Evolutionary conservation across 768 basidiomycete species (phyloP), one percentile per base, ranked within the genome.

Genomic region (Sarcodon sp.): DNA sequence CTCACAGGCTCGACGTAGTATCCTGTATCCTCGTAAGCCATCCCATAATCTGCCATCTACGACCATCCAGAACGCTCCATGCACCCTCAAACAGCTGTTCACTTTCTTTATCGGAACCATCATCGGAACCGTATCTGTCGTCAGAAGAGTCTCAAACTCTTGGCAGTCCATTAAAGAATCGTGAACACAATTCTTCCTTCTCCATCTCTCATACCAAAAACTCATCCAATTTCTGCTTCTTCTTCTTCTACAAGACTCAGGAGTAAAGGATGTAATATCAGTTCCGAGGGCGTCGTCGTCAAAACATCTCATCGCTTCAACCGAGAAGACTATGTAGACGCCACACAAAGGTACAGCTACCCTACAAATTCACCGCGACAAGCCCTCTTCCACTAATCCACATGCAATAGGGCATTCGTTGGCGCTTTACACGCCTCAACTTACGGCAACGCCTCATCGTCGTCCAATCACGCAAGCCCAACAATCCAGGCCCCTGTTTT

Each of bases 281-380:
- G 80, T 0, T 61, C 68, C n/a, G 64, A 66, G 3, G 84, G 84
- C 3, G 68, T 86, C 10, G 73, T 80, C 0, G 67, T 87, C 38
- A 83, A 82, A 63, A 86, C 82, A 1, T 59, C 69, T 16, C 73
- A 69, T 50, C 69, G 71, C 6, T 71, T 80, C 52, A 76, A 77
- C 51, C 67, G 79, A 36, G 76, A 81, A 47, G 70, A 74, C 37
- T 86, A 86, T 51, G 65, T 86, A 3, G 82, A 85, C 55, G 80
- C 82, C 6, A 85, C 83, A 12, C 84, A 85, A 57, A 66, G 83
- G 83, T 83, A 48, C 41, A 56, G 52, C 48, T 34, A 35, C 34
- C 11, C 39, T n/a, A 9, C 27, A 13, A 27, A 41, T 2, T 6
- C 13, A 4, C 13, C 13, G 4, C 39, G 15, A 15, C 39, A 41